Evolutionary conservation across 2,329 filamentous ascomycete genomes (phyloP).

Genomic region (Sphaerostilbella broomeana): DNA sequence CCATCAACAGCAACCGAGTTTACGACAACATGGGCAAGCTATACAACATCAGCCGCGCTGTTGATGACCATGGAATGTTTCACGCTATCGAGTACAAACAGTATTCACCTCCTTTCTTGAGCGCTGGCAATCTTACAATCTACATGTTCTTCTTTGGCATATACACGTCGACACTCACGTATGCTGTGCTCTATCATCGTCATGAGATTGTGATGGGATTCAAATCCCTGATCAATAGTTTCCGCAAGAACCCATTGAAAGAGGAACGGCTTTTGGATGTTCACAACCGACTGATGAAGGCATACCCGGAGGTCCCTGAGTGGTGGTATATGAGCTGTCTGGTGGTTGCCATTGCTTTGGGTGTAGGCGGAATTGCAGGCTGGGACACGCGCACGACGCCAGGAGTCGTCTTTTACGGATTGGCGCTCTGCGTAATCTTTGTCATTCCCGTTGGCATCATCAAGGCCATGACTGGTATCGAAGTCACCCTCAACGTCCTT

Average conservation of each 20-base stretch:
- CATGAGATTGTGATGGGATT: constrained; percentile 45
- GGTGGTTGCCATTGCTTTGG: constrained; percentile 37
- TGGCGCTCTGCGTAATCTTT: constrained; percentile 43
- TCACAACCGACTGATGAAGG: constrained; percentile 43
- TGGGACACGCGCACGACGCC: constrained; percentile 46
- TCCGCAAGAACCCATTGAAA: constrained; percentile 31
- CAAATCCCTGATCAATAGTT: constrained; percentile 39
- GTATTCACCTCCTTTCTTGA: constrained; percentile 47
- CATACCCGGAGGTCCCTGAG: constrained; percentile 43
- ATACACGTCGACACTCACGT: constrained; percentile 45
- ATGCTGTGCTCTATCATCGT: constrained; percentile 46
- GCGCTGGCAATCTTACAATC: constrained; percentile 43
- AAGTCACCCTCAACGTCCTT: constrained; percentile 46
- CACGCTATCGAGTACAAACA: constrained; percentile 38
- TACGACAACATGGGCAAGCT: constrained; percentile 42
- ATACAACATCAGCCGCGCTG: constrained; percentile 40
- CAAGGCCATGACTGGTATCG: constrained; percentile 46
- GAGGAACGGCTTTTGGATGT: constrained; percentile 37
- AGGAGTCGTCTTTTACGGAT: constrained; percentile 45
- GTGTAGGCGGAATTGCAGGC: constrained; percentile 39
- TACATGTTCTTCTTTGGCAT: constrained; percentile 52
- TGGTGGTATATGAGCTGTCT: constrained; percentile 47
- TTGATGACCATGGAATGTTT: constrained; percentile 39
- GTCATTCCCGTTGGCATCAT: constrained; percentile 47
- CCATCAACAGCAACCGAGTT: constrained; percentile 46